Evolutionary conservation across 2,329 filamentous ascomycete genomes (phyloP).

Genomic region (Nothophaeocryptopus gaeumannii): DNA sequence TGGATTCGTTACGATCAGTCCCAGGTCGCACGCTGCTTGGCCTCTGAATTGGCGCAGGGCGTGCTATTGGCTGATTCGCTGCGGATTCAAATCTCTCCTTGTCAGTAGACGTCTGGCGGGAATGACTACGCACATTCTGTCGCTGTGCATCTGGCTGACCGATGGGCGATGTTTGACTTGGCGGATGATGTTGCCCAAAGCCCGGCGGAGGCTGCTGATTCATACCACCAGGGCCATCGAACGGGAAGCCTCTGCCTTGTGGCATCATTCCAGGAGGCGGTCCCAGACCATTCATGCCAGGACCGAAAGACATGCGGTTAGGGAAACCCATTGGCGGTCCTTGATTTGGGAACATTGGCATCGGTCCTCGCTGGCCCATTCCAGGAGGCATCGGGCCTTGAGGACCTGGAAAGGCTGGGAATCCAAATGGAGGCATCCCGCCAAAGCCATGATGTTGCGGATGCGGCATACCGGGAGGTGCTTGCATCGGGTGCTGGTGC

Average conservation of each 20-base stretch:
- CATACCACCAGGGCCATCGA: slow-evolving; percentile 44
- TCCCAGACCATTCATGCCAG: slow-evolving; percentile 54
- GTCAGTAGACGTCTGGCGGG: slow-evolving; percentile 68
- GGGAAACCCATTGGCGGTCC: slow-evolving; percentile 49
- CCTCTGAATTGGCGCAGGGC: slow-evolving; percentile 83
- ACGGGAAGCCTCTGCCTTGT: slow-evolving; percentile 53
- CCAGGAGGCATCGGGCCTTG: slow-evolving; percentile 54
- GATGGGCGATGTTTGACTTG: slow-evolving; percentile 33
- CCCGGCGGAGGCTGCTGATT: slow-evolving; percentile 46
- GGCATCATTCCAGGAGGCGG: slow-evolving; percentile 51
- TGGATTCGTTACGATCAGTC: slow-evolving; percentile 40
- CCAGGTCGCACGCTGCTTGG: slow-evolving; percentile 68
- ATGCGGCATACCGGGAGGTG: slow-evolving; percentile 56
- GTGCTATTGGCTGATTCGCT: slow-evolving; percentile 69
- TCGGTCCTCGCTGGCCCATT: slow-evolving; percentile 52
- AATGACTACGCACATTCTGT: slow-evolving; percentile 55
- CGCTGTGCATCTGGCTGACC: slow-evolving; percentile 37
- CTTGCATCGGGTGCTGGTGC: slow-evolving; percentile 59
- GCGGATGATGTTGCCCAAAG: slow-evolving; percentile 46
- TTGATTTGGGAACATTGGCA: slow-evolving; percentile 55
- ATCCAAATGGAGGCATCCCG: slow-evolving; percentile 53
- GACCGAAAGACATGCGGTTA: slow-evolving; percentile 43
- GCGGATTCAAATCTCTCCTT: slow-evolving; percentile 59
- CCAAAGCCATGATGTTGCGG: slow-evolving; percentile 39
- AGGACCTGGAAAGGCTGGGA: slow-evolving; percentile 54